Percentiles rank a stretch among this genome's conserved stretches.
These are phyloP conservation scores for Sporothrix euskadiensis DNA, from an alignment of 2,329 filamentous ascomycete genomes.

Conservation along the genomic window DNA sequence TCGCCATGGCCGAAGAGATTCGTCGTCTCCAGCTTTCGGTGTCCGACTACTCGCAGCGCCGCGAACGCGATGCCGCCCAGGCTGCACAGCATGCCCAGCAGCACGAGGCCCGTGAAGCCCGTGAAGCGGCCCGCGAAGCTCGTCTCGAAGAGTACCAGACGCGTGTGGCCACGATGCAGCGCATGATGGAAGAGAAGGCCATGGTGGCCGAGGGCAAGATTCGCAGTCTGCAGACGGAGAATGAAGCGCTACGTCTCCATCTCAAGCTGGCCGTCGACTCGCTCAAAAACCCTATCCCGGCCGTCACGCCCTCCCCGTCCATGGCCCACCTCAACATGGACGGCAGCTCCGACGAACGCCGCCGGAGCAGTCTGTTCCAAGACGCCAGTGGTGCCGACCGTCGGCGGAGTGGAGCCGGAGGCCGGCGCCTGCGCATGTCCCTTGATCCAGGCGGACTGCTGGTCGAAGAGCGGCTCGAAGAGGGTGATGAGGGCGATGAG, in stretches of 20 bases:
- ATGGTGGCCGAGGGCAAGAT: constrained; percentile 94
- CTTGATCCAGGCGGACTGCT: constrained; percentile 25
- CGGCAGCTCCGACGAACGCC: neutral
- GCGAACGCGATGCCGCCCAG: constrained; percentile 66
- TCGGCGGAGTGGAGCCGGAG: constrained; percentile 20
- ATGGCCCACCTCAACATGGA: constrained; percentile 17
- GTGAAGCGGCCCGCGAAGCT: constrained; percentile 63
- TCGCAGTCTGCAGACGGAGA: constrained; percentile 82
- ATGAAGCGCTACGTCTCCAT: constrained; percentile 84
- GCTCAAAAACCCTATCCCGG: constrained; percentile 86
- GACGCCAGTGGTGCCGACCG: constrained; percentile 29
- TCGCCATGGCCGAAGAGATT: constrained; percentile 94
- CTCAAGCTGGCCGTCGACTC: constrained; percentile 82
- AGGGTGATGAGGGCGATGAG: constrained; percentile 28
- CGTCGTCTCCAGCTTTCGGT: constrained; percentile 77
- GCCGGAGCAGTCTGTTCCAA: constrained; percentile 25
- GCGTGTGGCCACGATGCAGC: constrained; percentile 85
- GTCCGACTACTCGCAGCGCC: constrained; percentile 62
- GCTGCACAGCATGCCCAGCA: constrained; percentile 40
- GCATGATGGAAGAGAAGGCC: constrained; percentile 91
- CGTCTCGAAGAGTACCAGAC: constrained; percentile 92
- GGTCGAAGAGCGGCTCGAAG: constrained; percentile 23
- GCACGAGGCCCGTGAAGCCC: constrained; percentile 66
- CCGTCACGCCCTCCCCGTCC: constrained; percentile 44
- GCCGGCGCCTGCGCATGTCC: constrained; percentile 28